Percentiles rank a stretch among this genome's conserved stretches.
Conservation (phyloP, 2,329 filamentous ascomycete genomes). For the Cladosporium austrohemisphaericum region DNA sequence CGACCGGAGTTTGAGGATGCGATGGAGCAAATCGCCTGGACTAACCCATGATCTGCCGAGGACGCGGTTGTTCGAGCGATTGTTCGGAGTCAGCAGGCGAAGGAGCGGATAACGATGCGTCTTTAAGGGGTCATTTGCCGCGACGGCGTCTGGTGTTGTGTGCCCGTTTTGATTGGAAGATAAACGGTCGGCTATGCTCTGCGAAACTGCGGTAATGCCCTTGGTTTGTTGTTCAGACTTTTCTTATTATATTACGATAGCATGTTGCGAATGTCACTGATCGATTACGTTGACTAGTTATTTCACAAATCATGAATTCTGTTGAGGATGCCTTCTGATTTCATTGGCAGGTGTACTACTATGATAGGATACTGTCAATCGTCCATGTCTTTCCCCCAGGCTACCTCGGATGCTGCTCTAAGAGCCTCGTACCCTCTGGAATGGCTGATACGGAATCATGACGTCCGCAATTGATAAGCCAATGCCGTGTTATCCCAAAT, state of each 20-base stretch:
- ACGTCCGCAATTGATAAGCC: no score
- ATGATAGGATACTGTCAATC: no score
- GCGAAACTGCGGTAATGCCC: conserved; percentile 11
- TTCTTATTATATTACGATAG: conserved; percentile 13
- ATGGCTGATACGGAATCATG: no score
- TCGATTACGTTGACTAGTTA: conserved; percentile 11
- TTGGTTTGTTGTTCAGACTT: not conserved
- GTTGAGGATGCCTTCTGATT: no score
- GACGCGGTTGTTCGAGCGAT: no score
- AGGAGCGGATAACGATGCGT: not conserved
- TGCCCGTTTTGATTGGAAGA: not conserved
- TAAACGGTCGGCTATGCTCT: not conserved
- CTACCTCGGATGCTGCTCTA: no score
- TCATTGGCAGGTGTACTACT: no score
- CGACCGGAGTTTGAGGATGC: conserved; percentile 11
- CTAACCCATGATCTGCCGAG: not conserved
- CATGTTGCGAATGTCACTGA: conserved; percentile 15
- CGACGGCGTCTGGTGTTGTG: conserved; percentile 14
- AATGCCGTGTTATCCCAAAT: no score
- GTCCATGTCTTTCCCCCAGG: no score
- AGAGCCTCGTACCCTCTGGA: no score
- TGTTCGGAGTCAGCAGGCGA: no score
- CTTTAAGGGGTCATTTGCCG: conserved; percentile 10
- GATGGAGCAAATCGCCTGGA: not conserved
- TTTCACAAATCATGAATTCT: no score